Base-by-base conservation (phyloP, 2,329 filamentous ascomycete species). In the Diaporthe batatas region DNA sequence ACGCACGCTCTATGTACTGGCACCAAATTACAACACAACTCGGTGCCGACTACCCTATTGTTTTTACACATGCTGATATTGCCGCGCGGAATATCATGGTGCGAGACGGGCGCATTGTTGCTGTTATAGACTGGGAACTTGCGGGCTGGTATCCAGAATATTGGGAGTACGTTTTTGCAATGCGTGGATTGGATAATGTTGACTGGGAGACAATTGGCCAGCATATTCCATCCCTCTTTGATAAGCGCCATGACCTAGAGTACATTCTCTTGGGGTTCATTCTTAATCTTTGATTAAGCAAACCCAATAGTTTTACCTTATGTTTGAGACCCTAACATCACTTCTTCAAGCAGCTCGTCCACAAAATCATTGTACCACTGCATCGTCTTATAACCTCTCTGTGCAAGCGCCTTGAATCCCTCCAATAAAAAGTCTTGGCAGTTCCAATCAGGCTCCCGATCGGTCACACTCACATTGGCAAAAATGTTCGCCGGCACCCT, bases 31-130 rank as follows among this genome's bases (percentile, higher is more conserved):
- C 44, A 44, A 7, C 16, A 14, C 23, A 62, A 29, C 68, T 70
- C 2, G 71, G 59, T 5, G n/a, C 18, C 6, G 73, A 77, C 0
- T 74, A 71, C 32, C 69, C 75, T 4, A 76, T 79, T 25, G 64
- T 72, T 14, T 65, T 68, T 3, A 68, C 64, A 1, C 64, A 72
- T 68, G 42, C 21, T 16, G 54, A 72, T 47, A 21, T 72, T 39
- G 53, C 32, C 62, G 70, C 70, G 21, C 53, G 53, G 18, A 72
- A 72, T 14, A 68, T 68, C 10, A 55, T 72, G 7, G 21, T 68
- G 21, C 64, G 62, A 18, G 62, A 68, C 7, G 64, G 70, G 29
- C 29, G 62, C n/a, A 55, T 68, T 47, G 53, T 68, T 49, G 70
- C 53, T n/a, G 32, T 72, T 3, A 3, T 72, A 5, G 62, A 72